Evolutionary conservation across 495 filamentous ascomycete species (phyloP).

Genomic region (Staphylotrichum tortipilum): DNA sequence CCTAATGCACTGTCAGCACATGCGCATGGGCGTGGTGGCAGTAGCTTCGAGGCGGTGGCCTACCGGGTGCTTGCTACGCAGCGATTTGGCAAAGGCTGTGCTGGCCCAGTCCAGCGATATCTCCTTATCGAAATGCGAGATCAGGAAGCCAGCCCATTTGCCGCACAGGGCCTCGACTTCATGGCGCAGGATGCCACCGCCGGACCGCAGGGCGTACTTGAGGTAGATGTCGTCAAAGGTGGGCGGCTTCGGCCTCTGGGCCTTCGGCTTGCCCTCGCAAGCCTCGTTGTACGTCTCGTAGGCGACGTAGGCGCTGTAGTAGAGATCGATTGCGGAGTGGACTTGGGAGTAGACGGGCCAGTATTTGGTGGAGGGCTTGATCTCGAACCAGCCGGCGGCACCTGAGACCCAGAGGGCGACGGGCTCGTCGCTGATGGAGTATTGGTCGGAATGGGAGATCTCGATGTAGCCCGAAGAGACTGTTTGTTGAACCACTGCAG

Average conservation of each 20-base stretch:
- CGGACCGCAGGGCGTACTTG: conserved; percentile 33
- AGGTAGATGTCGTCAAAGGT: conserved; percentile 30
- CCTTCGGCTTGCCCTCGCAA: conserved; percentile 22
- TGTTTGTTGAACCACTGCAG: conserved; percentile 39
- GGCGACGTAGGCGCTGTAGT: conserved; percentile 51
- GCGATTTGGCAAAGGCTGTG: conserved; percentile 31
- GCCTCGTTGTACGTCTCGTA: conserved; percentile 24
- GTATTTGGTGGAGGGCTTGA: conserved; percentile 55
- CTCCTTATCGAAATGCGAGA: conserved; percentile 35
- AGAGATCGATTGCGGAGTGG: conserved; percentile 58
- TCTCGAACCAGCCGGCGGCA: conserved; percentile 69
- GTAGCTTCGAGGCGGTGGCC: background rate
- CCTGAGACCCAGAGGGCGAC: conserved; percentile 70
- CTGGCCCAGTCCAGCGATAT: conserved; percentile 19
- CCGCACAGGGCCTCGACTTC: conserved; percentile 30
- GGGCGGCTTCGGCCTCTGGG: conserved; percentile 10
- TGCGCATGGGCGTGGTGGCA: too few species aligned
- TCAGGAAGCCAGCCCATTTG: conserved; percentile 33
- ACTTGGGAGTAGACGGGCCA: conserved; percentile 54
- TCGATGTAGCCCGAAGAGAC: conserved; percentile 49
- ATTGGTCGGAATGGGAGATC: conserved; percentile 52
- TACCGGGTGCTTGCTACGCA: conserved; percentile 28
- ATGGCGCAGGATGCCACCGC: conserved; percentile 33
- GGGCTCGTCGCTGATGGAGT: conserved; percentile 59
- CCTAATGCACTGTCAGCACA: background rate